These are phyloP conservation scores for Russula brevipes DNA, from an alignment of 768 basidiomycete species.

Conservation along the genomic window DNA sequence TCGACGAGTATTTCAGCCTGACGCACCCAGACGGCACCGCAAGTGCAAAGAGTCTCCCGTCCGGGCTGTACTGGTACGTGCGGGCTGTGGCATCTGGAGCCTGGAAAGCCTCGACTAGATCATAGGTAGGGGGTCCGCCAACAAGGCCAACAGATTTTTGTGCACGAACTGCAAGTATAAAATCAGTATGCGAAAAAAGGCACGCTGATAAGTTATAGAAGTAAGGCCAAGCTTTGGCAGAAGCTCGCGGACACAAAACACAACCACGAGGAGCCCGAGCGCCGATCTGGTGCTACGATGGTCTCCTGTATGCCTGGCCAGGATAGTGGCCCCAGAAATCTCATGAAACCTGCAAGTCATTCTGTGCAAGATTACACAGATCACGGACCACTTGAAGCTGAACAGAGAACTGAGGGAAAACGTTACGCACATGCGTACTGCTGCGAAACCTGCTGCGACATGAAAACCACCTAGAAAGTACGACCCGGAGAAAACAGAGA, in stretches of 20 bases:
- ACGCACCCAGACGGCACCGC: slow-evolving; percentile 70
- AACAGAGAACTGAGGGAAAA: not conserved
- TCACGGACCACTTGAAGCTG: not conserved
- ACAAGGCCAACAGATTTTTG: slow-evolving; percentile 91
- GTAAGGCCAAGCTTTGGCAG: not conserved
- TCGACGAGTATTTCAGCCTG: not conserved
- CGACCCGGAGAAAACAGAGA: slow-evolving; percentile 19
- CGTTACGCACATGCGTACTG: slow-evolving; percentile 74
- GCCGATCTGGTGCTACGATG: no score
- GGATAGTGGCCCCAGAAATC: no score
- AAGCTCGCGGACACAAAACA: not conserved
- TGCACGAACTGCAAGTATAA: slow-evolving; percentile 63
- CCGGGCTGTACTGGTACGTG: slow-evolving; percentile 75
- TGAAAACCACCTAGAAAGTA: slow-evolving; percentile 32
- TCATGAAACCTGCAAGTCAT: no score
- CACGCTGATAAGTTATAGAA: not conserved
- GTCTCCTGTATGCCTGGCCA: no score
- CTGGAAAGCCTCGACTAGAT: slow-evolving; percentile 54
- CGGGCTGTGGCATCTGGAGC: slow-evolving; percentile 68
- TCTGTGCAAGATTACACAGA: not conserved
- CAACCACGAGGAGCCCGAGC: no score
- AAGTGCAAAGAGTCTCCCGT: slow-evolving; percentile 85
- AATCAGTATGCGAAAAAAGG: slow-evolving; percentile 26
- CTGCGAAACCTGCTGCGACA: slow-evolving; percentile 72
- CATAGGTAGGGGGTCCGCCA: slow-evolving; percentile 73